A percentile compares a stretch with the other conserved stretches of the same genome.
phyloP scores from a whole-genome alignment of 169 alveolate genomes.

The Eimeria mitis region DNA sequence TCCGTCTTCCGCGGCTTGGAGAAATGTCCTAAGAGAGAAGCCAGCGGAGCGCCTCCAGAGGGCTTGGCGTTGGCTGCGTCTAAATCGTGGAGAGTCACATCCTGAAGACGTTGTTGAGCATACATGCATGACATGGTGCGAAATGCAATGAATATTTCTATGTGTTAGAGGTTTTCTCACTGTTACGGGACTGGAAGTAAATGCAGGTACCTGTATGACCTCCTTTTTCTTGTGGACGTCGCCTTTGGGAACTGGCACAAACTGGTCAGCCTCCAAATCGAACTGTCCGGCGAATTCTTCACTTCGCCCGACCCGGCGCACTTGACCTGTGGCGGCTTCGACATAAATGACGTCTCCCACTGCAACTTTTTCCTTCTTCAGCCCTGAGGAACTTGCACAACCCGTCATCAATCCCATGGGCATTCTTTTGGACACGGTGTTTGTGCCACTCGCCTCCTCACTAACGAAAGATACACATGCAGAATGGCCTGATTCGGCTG shows the following conservation, averaged over 20 bases:
- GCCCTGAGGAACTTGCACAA: slow-evolving; percentile 84
- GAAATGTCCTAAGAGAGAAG: slow-evolving; percentile 98
- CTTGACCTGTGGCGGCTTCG: slow-evolving; percentile 98
- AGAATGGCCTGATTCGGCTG: background rate
- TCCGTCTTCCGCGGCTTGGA: slow-evolving; percentile 99
- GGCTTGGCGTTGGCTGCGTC: slow-evolving; percentile 99
- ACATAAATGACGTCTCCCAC: slow-evolving; percentile 92
- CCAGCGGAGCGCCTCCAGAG: slow-evolving; percentile 98
- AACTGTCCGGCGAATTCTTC: slow-evolving; percentile 99
- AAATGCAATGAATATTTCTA: background rate
- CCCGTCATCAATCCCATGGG: background rate
- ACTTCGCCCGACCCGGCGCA: slow-evolving; percentile 99
- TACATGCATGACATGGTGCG: background rate
- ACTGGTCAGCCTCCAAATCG: slow-evolving; percentile 99
- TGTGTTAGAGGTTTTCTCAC: background rate
- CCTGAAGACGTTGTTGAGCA: slow-evolving; percentile 88
- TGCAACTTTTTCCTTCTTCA: slow-evolving; percentile 98
- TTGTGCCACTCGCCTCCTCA: background rate
- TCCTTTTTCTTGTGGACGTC: slow-evolving; percentile 99
- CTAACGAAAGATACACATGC: background rate
- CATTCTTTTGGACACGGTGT: background rate
- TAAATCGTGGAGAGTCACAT: slow-evolving; percentile 99
- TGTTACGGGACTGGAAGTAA: background rate
- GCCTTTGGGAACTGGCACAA: slow-evolving; percentile 99
- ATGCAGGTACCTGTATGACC: slow-evolving; percentile 91